phyloP scores from a whole-genome alignment of 129 eudicot species.

The Gnaphalium uliginosum region DNA sequence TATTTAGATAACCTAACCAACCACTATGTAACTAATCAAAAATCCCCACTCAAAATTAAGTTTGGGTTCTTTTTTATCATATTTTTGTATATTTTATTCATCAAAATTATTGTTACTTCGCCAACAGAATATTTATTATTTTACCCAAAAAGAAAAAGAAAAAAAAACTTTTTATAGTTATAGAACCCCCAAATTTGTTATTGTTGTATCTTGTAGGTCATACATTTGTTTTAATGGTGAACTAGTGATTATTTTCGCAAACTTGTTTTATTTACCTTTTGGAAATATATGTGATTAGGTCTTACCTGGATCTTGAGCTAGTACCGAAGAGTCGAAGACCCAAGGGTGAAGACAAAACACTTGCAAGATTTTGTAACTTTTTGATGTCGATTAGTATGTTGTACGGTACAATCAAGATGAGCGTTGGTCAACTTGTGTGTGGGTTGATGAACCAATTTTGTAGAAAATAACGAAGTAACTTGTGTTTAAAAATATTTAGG shows the following conservation, averaged over 20 bases:
- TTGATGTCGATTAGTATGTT: background rate
- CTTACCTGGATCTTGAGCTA: background rate
- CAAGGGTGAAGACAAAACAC: background rate
- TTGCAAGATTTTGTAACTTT: background rate
- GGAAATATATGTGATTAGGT: background rate
- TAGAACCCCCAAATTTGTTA: no score
- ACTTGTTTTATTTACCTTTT: no score
- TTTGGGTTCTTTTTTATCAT: background rate
- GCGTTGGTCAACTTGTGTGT: slow-evolving; percentile 32
- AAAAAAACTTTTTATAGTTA: no score
- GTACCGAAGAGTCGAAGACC: background rate
- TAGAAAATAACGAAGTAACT: slow-evolving; percentile 11
- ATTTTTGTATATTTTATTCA: background rate
- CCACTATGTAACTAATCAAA: slow-evolving; percentile 32
- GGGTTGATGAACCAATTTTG: slow-evolving; percentile 36
- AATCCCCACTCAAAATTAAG: background rate
- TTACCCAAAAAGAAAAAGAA: no score
- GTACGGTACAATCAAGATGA: slow-evolving; percentile 18
- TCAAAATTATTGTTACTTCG: background rate
- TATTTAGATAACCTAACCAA: slow-evolving; percentile 36
- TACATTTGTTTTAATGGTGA: no score
- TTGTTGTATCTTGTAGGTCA: no score
- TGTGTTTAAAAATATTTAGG: background rate
- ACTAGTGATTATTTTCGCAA: background rate
- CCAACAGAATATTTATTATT: no score